These are phyloP conservation scores for Mycotypha africana DNA, from an alignment of 371 early-diverging fungal species.

Conservation along the genomic window DNA sequence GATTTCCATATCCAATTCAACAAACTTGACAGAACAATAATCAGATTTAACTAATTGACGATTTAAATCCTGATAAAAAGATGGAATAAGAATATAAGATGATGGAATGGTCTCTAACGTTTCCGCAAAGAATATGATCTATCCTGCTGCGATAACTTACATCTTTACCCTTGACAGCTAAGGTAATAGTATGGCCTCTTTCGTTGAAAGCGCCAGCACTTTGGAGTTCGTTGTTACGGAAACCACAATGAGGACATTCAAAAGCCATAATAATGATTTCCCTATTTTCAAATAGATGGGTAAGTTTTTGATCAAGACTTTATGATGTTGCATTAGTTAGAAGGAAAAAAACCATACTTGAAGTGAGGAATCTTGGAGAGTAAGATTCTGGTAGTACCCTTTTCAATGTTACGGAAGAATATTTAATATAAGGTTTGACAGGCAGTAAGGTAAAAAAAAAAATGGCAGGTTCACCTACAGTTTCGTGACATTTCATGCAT, in stretches of 20 bases:
- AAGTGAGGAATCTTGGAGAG: constrained; percentile 93
- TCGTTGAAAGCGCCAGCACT: constrained; percentile 78
- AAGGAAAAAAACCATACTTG: too few relatives aligned
- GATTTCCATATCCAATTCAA: constrained; percentile 86
- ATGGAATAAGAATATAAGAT: too few relatives aligned
- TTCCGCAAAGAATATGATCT: too few relatives aligned
- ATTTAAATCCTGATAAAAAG: constrained; percentile 84
- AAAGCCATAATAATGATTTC: constrained; percentile 93
- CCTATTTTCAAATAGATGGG: constrained; percentile 22
- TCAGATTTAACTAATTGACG: constrained; percentile 92
- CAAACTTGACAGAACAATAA: constrained; percentile 71
- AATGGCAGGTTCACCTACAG: constrained; percentile 43
- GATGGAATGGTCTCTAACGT: too few relatives aligned
- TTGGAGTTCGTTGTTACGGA: constrained; percentile 88
- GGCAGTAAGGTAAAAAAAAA: not conserved
- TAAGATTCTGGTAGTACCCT: constrained; percentile 83
- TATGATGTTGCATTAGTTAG: not conserved
- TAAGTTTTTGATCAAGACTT: not conserved
- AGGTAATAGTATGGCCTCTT: constrained; percentile 69
- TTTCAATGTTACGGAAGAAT: not conserved
- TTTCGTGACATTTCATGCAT: constrained; percentile 89
- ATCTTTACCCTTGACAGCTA: constrained; percentile 53
- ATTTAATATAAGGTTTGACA: too few relatives aligned
- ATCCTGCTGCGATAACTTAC: constrained; percentile 12
- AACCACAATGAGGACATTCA: constrained; percentile 90